Evolutionary conservation across 352 stramenopile genomes (phyloP), one percentile per base, ranked within the genome.

Genomic region (Phytopythium sindhum): DNA sequence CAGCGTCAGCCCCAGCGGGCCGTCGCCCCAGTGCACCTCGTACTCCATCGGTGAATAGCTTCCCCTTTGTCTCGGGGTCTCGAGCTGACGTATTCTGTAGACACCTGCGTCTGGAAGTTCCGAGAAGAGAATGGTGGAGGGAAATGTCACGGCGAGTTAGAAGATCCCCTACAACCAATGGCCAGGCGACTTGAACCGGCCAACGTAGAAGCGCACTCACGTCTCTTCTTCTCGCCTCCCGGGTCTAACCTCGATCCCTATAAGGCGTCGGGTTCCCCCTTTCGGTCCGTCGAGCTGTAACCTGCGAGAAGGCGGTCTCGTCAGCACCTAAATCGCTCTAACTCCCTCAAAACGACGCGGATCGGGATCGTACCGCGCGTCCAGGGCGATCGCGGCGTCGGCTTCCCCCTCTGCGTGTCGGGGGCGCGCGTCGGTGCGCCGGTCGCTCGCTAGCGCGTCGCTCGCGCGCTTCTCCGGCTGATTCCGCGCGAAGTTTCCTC

Each of bases 11-110:
- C 87, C 87, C 51, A 96, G 59, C 21, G 85, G 83, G 3, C 87
- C 87, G 57, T 94, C 87, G 63, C 86, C 86, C 87, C 87, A 96
- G 57, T 80, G 74, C 60, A 96, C 84, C 65, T 96, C 84, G 70
- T 96, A 96, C 74, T 96, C 87, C 87, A 95, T 95, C 8, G 17
- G 5, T 45, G 17, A 5, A 7, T n/a, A 5, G 7, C 4, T 52
- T 7, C 35, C 8, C 26, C 7, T 39, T 26, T 39, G 24, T 26
- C 42, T 26, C 42, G 42, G 42, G 0, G 15, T 50, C 17, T 26
- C 42, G 26, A 17, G 17, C 42, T 50, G 42, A 23, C 4, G 17
- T 47, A 4, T 47, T 6, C n/a, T 11, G 41, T 14, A 44, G 37
- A 15, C 41, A 23, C 41, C 23, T 23, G 41, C 4, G 41, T n/a